Evolutionary conservation across 139 green algal species (phyloP).

Genomic region (Chlorella vulgaris): DNA sequence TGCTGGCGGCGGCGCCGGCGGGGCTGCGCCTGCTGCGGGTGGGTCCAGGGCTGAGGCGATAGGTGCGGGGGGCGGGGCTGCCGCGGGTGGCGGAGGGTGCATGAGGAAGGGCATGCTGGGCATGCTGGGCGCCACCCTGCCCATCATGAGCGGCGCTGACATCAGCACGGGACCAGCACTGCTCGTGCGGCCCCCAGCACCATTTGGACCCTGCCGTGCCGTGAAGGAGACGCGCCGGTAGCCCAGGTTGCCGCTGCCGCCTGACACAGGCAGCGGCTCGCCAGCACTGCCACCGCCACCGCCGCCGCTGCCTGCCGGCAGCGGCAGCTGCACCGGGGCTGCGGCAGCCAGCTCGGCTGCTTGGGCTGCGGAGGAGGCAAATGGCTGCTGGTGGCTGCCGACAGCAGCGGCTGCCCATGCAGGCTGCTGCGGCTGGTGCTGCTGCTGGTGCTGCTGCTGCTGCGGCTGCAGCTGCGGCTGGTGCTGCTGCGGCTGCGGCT

Average conservation of each 20-base stretch:
- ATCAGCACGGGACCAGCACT: no score
- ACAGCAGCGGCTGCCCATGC: no score
- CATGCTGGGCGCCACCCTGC: not conserved
- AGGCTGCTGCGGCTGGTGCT: not conserved
- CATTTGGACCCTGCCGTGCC: no score
- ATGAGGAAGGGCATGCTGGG: not conserved
- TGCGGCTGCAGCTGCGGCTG: not conserved
- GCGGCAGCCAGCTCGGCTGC: no score
- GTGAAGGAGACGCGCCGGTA: constrained; percentile 18
- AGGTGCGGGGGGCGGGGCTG: not conserved
- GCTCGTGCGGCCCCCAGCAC: not conserved
- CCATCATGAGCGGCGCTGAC: not conserved
- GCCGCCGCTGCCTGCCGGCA: no score
- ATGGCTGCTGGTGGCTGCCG: no score
- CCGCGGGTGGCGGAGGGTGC: not conserved
- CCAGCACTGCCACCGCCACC: no score
- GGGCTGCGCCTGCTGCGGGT: not conserved
- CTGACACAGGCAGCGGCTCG: no score
- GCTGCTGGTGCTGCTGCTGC: not conserved
- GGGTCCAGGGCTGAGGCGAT: not conserved
- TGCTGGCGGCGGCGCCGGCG: not conserved
- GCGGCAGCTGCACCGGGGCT: no score
- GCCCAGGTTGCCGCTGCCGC: not conserved
- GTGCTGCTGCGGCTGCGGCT: not conserved
- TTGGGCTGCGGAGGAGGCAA: no score